Conservation (phyloP, 768 basidiomycete genomes). For the Xerocomellus dryophilus region DNA sequence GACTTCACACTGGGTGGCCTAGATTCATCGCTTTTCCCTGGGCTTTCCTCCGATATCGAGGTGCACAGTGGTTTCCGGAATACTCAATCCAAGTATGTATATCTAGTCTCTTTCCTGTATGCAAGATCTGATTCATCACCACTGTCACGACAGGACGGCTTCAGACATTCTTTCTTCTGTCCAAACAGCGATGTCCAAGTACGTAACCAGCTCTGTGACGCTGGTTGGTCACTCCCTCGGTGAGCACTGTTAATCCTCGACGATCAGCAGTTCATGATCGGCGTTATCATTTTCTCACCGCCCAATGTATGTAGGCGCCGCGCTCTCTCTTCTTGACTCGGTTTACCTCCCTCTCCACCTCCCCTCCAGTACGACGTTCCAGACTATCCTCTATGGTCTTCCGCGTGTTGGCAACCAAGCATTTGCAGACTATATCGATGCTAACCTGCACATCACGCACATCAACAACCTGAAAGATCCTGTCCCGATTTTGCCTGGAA, state of each 20-base stretch:
- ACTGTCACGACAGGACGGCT: conserved; percentile 41
- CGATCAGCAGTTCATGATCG: not conserved
- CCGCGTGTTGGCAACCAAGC: conserved; percentile 51
- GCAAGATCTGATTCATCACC: not conserved
- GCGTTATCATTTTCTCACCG: not conserved
- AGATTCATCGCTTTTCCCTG: conserved; percentile 46
- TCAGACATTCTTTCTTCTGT: conserved; percentile 40
- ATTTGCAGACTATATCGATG: conserved; percentile 56
- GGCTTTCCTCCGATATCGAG: conserved; percentile 36
- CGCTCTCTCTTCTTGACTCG: conserved; percentile 33
- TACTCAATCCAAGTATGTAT: conserved; percentile 42
- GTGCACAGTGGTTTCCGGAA: conserved; percentile 46
- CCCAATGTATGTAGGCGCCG: conserved; percentile 26
- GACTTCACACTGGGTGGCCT: conserved; percentile 32
- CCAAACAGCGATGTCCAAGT: conserved; percentile 34
- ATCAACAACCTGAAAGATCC: conserved; percentile 49
- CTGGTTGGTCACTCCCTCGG: conserved; percentile 43
- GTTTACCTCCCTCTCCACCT: conserved; percentile 37
- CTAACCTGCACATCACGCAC: conserved; percentile 42
- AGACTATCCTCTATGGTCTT: conserved; percentile 32
- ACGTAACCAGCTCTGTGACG: conserved; percentile 37
- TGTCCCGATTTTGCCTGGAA: conserved; percentile 34
- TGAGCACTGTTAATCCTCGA: conserved; percentile 14
- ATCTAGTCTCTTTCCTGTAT: not conserved
- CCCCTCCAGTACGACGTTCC: conserved; percentile 27